These are phyloP conservation scores for Corylus americana DNA, from an alignment of 306 rosid species.

Conservation along the genomic window DNA sequence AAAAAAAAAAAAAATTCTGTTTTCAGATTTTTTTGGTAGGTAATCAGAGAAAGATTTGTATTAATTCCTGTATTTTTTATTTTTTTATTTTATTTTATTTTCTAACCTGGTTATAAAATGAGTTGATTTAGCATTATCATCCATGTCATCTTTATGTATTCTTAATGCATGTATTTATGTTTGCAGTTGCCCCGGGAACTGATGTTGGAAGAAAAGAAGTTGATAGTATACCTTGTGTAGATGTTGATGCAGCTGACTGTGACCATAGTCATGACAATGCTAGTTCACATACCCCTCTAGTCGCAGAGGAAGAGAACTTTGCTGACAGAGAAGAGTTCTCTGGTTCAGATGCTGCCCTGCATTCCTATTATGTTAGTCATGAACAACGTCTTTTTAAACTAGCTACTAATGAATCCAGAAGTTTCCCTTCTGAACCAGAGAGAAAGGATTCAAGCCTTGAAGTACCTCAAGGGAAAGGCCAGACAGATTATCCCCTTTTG, in stretches of 20 bases:
- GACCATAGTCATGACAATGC: conserved; percentile 35
- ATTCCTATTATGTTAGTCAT: conserved; percentile 32
- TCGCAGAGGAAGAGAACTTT: conserved; percentile 34
- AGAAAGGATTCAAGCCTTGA: conserved; percentile 31
- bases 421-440: conserved; percentile 30
- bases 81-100: not conserved
- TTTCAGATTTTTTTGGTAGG: too few relatives aligned
- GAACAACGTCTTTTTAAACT: conserved; percentile 28
- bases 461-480: conserved; percentile 38
- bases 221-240: conserved; percentile 40
- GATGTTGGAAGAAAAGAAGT: conserved; percentile 32
- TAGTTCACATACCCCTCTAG: conserved; percentile 30
- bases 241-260: conserved; percentile 40
- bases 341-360: conserved; percentile 29
- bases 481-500: conserved; percentile 41
- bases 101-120: conserved; percentile 16
- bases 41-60: not conserved
- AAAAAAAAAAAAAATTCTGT: too few relatives aligned
- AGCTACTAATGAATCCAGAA: conserved; percentile 30
- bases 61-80: not conserved
- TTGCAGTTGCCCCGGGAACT: conserved; percentile 44
- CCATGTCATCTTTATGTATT: not conserved
- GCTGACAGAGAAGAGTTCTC: conserved; percentile 31
- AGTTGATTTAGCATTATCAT: conserved; percentile 9
- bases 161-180: conserved; percentile 1